A percentile compares a stretch with the other conserved stretches of the same genome.
Conservation (phyloP, 1,284 basidiomycete genomes). For the Xerocomus nothofagi region DNA sequence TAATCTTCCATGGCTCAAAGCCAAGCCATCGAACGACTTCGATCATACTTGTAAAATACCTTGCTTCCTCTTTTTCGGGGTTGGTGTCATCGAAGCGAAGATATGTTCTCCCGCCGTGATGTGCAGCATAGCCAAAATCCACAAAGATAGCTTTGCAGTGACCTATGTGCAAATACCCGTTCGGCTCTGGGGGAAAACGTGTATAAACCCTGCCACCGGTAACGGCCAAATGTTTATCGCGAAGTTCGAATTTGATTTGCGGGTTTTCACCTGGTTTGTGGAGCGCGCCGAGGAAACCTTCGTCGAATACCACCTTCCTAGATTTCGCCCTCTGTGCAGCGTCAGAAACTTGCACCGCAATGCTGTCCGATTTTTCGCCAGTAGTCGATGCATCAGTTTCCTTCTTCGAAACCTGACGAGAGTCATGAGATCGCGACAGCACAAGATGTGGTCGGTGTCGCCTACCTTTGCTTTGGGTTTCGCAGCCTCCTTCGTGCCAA, state of each 20-base stretch:
- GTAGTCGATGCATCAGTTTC: slow-evolving; percentile 21
- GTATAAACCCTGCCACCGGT: slow-evolving; percentile 91
- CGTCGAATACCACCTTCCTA: slow-evolving; percentile 81
- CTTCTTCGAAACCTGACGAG: slow-evolving; percentile 57
- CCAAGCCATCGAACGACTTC: slow-evolving; percentile 97
- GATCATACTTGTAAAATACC: slow-evolving; percentile 95
- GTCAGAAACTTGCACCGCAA: slow-evolving; percentile 36
- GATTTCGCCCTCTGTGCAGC: slow-evolving; percentile 41
- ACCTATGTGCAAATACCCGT: slow-evolving; percentile 94
- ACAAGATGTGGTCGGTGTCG: slow-evolving; percentile 1
- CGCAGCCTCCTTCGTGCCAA: slow-evolving; percentile 75
- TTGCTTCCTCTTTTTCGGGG: slow-evolving; percentile 94
- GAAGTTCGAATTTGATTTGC: slow-evolving; percentile 79
- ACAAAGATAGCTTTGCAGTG: slow-evolving; percentile 99
- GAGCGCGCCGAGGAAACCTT: slow-evolving; percentile 92
- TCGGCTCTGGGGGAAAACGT: slow-evolving; percentile 98
- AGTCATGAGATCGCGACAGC: slow-evolving; percentile 1
- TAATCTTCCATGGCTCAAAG: slow-evolving; percentile 98
- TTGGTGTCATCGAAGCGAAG: slow-evolving; percentile 98
- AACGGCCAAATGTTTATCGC: slow-evolving; percentile 77
- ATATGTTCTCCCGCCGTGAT: slow-evolving; percentile 89
- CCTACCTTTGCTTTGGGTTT: slow-evolving; percentile 74
- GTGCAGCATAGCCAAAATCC: slow-evolving; percentile 96
- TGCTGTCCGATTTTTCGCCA: slow-evolving; percentile 30
- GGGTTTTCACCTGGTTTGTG: slow-evolving; percentile 96